Percentiles rank a stretch among this genome's conserved stretches.
phyloP scores from a whole-genome alignment of 2,329 filamentous ascomycete species.

The Talaromyces verruculosus region DNA sequence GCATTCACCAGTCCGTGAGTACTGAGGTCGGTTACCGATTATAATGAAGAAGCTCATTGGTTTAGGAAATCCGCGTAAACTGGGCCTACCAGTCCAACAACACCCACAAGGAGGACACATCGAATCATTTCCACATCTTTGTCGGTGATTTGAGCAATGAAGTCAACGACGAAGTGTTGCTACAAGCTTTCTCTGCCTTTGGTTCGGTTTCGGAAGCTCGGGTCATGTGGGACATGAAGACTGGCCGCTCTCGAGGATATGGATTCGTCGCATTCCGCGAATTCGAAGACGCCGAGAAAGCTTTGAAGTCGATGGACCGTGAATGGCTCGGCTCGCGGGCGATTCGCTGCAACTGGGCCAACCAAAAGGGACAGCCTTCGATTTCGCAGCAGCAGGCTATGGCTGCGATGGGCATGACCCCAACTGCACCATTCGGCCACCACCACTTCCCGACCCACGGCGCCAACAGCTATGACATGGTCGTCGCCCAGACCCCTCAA shows the following conservation, averaged over 20 bases:
- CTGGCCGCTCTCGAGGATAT: conserved; percentile 92
- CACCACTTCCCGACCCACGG: conserved; percentile 98
- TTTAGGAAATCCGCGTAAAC: conserved; percentile 95
- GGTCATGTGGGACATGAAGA: conserved; percentile 99
- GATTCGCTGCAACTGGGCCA: conserved; percentile 99
- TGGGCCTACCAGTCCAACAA: conserved; percentile 99
- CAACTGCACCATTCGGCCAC: conserved; percentile 83
- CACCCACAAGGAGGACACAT: conserved; percentile 92
- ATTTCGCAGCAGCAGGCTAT: conserved; percentile 97
- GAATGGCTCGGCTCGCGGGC: conserved; percentile 98
- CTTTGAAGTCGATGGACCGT: conserved; percentile 94
- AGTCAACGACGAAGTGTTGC: conserved; percentile 92
- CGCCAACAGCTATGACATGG: conserved; percentile 96
- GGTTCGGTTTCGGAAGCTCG: conserved; percentile 94
- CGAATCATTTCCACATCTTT: conserved; percentile 98
- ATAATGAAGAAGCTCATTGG: conserved; percentile 22
- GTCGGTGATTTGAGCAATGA: conserved; percentile 97
- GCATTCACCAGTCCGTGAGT: conserved; percentile 90
- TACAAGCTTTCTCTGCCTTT: conserved; percentile 93
- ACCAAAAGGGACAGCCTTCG: conserved; percentile 99
- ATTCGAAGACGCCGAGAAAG: conserved; percentile 89
- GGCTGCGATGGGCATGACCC: conserved; percentile 97
- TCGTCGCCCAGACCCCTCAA: conserved; percentile 87
- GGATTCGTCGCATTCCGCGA: conserved; percentile 98
- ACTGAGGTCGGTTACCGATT: background rate